phyloP scores from a whole-genome alignment of 2,329 filamentous ascomycete species.

The Lasiodiplodia sp. region DNA sequence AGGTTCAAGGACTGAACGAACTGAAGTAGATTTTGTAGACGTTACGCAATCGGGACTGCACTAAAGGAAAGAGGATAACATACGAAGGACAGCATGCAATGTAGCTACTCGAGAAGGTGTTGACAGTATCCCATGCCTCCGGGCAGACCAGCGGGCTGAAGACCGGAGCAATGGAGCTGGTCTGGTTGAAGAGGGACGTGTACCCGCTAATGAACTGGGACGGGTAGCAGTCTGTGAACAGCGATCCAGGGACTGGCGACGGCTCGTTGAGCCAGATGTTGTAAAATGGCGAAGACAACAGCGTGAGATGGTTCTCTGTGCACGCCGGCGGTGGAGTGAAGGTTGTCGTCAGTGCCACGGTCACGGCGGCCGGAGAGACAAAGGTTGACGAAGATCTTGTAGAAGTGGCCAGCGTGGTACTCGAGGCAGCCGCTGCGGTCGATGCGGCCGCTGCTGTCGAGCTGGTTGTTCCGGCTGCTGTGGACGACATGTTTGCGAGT shows the following conservation, averaged over 20 bases:
- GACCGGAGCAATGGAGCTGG: constrained; percentile 37
- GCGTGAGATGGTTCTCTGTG: constrained; percentile 35
- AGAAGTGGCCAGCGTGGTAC: constrained; percentile 18
- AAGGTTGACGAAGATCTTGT: constrained; percentile 7
- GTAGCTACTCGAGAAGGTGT: constrained; percentile 36
- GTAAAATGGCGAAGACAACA: constrained; percentile 37
- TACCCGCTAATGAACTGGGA: constrained; percentile 37
- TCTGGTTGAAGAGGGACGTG: constrained; percentile 31
- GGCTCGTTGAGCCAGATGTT: constrained; percentile 40
- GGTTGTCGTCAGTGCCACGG: constrained; percentile 35
- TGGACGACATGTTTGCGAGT: constrained; percentile 8
- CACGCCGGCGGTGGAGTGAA: constrained; percentile 40
- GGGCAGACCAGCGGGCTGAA: constrained; percentile 41
- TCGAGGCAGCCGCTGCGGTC: background rate
- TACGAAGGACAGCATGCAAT: constrained; percentile 41
- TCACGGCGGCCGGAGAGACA: background rate
- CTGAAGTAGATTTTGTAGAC: background rate
- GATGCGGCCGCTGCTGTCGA: background rate
- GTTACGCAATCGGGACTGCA: background rate
- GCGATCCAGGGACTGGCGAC: constrained; percentile 35
- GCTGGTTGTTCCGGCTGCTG: background rate
- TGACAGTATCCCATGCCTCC: constrained; percentile 36
- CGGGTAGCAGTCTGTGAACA: constrained; percentile 38
- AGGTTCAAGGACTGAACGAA: too few species aligned
- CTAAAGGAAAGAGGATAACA: constrained; percentile 16